Base-by-base conservation (phyloP, 2,329 filamentous ascomycete genomes). In the Aspergillus brasiliensis region DNA sequence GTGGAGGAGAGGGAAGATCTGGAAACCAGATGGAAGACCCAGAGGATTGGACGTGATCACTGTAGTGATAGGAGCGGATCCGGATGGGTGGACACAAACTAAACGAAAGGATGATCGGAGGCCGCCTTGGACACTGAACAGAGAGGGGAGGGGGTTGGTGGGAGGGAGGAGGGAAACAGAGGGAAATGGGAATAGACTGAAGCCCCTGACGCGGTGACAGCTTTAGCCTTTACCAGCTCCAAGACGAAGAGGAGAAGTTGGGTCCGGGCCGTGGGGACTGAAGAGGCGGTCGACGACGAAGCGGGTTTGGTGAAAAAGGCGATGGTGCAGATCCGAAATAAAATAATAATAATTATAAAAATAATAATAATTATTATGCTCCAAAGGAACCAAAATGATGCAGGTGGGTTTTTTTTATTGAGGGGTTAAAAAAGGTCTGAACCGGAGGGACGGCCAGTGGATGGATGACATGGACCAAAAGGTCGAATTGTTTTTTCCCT, bases 141-240 rank as follows among this genome's bases (percentile, higher is more conserved):
- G 31, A 34, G 31, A 34, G 31, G 31, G 31, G 31, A 15, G 31
- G 31, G 31, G 31, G 31, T 34, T 34, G 31, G 31, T 34, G 31
- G 31, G 31, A 34, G 31, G 61, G 57, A 46, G 38, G 10, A 59
- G 58, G 58, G 47, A 34, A 34, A 34, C 11, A 34, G 48, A 34
- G 48, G 42, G 27, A 49, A 51, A n/a, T n/a, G 8, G 47, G 57
- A 51, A 42, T 46, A 46, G 23, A 31, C 65, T n/a, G n/a, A 61
- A 71, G 67, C 70, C 73, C 72, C 72, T 74, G 70, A 74, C 70
- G 69, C 71, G 70, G 67, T 74, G 73, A 75, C 72, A 74, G 72
- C 70, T 74, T 57, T 65, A 48, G 56, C 63, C 70, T 74, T 57
- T 65, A 48, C 56, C 63, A 69, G 64, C 65, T 70, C 56, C 46